Conservation (phyloP, 1,284 basidiomycete species). For the Cryptococcus sp. region DNA sequence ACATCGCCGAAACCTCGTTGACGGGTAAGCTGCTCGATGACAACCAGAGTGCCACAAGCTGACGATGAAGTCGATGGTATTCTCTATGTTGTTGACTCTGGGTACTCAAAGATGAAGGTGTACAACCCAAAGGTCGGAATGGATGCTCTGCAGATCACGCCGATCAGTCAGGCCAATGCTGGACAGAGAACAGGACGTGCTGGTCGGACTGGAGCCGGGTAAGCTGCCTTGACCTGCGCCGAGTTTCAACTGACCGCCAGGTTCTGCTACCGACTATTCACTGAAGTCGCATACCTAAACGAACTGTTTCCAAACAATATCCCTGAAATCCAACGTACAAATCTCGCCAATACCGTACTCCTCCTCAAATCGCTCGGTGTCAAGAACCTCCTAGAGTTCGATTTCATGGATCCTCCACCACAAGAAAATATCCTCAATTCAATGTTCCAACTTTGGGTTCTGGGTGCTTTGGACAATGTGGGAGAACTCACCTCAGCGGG, state of each 20-base stretch:
- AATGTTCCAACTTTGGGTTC: conserved; percentile 99
- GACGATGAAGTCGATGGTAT: conserved; percentile 82
- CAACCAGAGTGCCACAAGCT: conserved; percentile 1
- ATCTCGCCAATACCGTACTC: conserved; percentile 92
- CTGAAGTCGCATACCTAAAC: conserved; percentile 92
- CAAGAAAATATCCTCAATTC: conserved; percentile 90
- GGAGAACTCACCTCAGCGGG: conserved; percentile 92
- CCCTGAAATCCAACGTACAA: conserved; percentile 97
- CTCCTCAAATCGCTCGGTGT: conserved; percentile 90
- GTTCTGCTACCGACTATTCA: conserved; percentile 93
- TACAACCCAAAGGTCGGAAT: conserved; percentile 99
- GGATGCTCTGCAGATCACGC: conserved; percentile 98
- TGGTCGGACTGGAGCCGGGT: conserved; percentile 91
- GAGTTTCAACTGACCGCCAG: conserved; percentile 47
- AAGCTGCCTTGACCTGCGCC: conserved; percentile 34
- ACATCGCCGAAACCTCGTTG: conserved; percentile 97
- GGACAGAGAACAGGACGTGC: conserved; percentile 94
- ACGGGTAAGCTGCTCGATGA: conserved; percentile 57
- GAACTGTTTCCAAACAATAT: conserved; percentile 96
- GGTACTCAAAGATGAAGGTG: conserved; percentile 96
- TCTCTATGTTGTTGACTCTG: conserved; percentile 91
- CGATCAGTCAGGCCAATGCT: conserved; percentile 96
- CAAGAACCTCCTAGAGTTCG: conserved; percentile 94
- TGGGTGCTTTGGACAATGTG: conserved; percentile 93
- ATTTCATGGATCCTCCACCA: conserved; percentile 95